These are phyloP conservation scores for Rutstroemia sp. DNA, from an alignment of 2,329 filamentous ascomycete genomes.

Conservation along the genomic window DNA sequence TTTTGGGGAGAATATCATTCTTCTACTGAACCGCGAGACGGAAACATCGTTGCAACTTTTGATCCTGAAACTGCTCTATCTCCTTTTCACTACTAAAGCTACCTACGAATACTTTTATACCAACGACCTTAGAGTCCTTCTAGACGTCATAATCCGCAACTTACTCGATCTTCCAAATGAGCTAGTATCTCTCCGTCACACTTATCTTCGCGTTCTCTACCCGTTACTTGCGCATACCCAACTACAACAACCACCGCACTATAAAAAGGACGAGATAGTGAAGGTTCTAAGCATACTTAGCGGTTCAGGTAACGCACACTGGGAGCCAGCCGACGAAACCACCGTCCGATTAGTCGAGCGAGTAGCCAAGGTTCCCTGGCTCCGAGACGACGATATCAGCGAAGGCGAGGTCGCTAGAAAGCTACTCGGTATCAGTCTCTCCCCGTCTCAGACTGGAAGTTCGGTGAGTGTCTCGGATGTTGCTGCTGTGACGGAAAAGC, in stretches of 20 bases:
- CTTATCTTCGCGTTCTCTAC: conserved; percentile 87
- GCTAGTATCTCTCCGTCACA: conserved; percentile 70
- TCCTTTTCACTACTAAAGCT: conserved; percentile 83
- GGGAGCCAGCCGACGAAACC: conserved; percentile 74
- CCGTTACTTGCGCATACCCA: conserved; percentile 89
- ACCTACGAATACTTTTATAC: conserved; percentile 99
- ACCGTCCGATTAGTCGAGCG: conserved; percentile 69
- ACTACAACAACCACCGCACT: conserved; percentile 76
- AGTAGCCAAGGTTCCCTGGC: conserved; percentile 66
- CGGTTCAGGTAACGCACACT: conserved; percentile 61
- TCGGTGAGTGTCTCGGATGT: conserved; percentile 71
- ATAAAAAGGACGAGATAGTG: conserved; percentile 81
- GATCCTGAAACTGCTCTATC: conserved; percentile 92
- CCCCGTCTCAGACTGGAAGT: conserved; percentile 58
- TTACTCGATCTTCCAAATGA: conserved; percentile 92
- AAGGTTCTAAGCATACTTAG: conserved; percentile 67
- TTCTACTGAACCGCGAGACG: conserved; percentile 88
- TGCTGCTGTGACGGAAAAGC: conserved; percentile 72
- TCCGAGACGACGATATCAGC: conserved; percentile 39
- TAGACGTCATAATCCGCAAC: conserved; percentile 95
- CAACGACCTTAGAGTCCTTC: conserved; percentile 86
- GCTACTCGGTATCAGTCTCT: conserved; percentile 64
- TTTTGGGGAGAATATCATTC: conserved; percentile 95
- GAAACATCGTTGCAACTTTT: conserved; percentile 90
- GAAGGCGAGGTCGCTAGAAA: conserved; percentile 46